Evolutionary conservation across 768 basidiomycete species (phyloP).

Genomic region (Podaxis carcinomalis): DNA sequence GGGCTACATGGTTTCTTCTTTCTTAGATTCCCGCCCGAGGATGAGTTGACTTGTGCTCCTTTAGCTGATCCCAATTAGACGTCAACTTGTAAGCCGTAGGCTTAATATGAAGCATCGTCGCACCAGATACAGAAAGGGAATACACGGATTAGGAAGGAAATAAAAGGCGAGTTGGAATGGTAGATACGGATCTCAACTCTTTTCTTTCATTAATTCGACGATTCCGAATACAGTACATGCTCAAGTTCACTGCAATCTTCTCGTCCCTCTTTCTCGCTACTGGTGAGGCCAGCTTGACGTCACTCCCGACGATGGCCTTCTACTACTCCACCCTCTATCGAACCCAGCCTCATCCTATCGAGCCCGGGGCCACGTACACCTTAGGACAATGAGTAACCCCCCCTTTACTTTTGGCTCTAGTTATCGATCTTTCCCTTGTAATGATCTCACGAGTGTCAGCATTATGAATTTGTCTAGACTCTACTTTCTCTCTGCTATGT

Average conservation of each 20-base stretch:
- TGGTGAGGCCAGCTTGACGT: too few relatives aligned
- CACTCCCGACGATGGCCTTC: too few relatives aligned
- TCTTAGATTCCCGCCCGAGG: background rate
- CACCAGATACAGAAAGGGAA: too few relatives aligned
- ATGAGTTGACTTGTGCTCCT: background rate
- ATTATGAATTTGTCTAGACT: background rate
- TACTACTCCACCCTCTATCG: conserved; percentile 47
- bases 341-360: conserved; percentile 56
- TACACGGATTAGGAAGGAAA: too few relatives aligned
- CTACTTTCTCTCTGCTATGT: background rate
- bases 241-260: too few relatives aligned
- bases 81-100: conserved; percentile 28
- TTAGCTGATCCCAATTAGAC: conserved; percentile 54
- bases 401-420: background rate
- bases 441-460: background rate
- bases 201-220: too few relatives aligned
- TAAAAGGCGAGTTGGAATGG: too few relatives aligned
- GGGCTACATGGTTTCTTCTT: conserved; percentile 53
- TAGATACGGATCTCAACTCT: too few relatives aligned
- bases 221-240: too few relatives aligned
- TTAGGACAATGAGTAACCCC: conserved; percentile 1
- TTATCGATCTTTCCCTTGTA: background rate
- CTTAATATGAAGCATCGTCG: too few relatives aligned
- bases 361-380: conserved; percentile 65
- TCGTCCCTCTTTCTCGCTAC: too few relatives aligned